Evolutionary conservation across 2,329 filamentous ascomycete genomes (phyloP).

Genomic region (Claviceps digitariae): DNA sequence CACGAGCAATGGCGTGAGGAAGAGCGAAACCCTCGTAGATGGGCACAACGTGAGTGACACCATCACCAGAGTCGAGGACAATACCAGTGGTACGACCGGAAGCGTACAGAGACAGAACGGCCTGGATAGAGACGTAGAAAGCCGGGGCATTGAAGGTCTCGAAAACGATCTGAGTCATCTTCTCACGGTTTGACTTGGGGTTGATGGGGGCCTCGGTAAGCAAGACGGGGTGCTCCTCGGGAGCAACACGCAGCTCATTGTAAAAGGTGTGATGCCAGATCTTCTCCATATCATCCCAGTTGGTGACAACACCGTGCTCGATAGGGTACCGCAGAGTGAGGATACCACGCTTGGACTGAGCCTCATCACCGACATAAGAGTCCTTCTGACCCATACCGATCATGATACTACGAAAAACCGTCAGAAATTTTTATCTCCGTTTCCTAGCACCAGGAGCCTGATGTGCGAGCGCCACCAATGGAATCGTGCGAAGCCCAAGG

Average conservation of each 20-base stretch:
- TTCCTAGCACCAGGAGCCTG: neutral
- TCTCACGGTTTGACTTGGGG: slow-evolving; percentile 99
- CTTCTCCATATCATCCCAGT: slow-evolving; percentile 99
- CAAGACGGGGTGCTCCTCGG: slow-evolving; percentile 98
- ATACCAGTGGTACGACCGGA: slow-evolving; percentile 99
- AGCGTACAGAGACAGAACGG: slow-evolving; percentile 96
- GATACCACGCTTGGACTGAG: slow-evolving; percentile 99
- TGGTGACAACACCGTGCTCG: slow-evolving; percentile 99
- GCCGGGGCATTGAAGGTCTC: slow-evolving; percentile 99
- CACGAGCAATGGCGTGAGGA: slow-evolving; percentile 98
- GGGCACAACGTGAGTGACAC: slow-evolving; percentile 99
- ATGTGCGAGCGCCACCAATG: neutral
- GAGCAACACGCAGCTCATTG: slow-evolving; percentile 99
- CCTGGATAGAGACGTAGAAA: slow-evolving; percentile 99
- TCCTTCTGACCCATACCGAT: slow-evolving; percentile 99
- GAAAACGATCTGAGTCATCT: slow-evolving; percentile 99
- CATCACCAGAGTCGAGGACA: slow-evolving; percentile 98
- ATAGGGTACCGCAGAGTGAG: slow-evolving; percentile 98
- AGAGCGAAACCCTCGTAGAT: slow-evolving; percentile 99
- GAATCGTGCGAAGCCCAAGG: neutral
- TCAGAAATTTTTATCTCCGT: slow-evolving; percentile 5
- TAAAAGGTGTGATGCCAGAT: slow-evolving; percentile 99
- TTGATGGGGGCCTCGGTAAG: slow-evolving; percentile 99
- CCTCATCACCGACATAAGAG: slow-evolving; percentile 99
- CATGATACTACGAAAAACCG: slow-evolving; percentile 67